Percentiles rank a stretch among this genome's conserved stretches.
Conservation (phyloP, 2,329 filamentous ascomycete genomes). For the Clarireedia hainanense region DNA sequence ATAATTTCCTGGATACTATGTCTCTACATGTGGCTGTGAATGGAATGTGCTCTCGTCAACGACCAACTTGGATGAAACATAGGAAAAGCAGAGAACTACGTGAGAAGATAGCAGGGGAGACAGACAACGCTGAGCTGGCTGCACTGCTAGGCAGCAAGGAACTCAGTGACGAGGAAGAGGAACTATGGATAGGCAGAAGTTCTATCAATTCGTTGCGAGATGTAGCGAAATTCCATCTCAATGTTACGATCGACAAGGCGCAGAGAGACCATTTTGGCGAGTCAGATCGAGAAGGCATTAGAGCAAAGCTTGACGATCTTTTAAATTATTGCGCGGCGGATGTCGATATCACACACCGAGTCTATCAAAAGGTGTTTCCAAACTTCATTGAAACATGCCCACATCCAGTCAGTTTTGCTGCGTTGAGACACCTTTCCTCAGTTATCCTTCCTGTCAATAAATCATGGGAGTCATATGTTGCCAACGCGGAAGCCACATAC, state of each 20-base stretch:
- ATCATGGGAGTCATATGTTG: constrained; percentile 79
- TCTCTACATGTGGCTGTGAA: constrained; percentile 96
- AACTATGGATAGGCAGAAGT: constrained; percentile 90
- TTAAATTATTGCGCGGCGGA: constrained; percentile 93
- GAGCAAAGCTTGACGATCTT: constrained; percentile 68
- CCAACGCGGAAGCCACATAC: constrained; percentile 80
- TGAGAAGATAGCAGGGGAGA: constrained; percentile 68
- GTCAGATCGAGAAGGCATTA: constrained; percentile 63
- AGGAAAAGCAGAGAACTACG: constrained; percentile 81
- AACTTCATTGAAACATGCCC: constrained; percentile 85
- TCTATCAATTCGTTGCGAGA: constrained; percentile 93
- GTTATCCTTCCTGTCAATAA: constrained; percentile 87
- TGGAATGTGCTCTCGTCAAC: constrained; percentile 95
- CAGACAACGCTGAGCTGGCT: constrained; percentile 62
- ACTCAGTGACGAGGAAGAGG: constrained; percentile 76
- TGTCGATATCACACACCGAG: constrained; percentile 82
- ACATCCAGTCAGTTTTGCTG: constrained; percentile 94
- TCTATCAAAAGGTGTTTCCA: constrained; percentile 91
- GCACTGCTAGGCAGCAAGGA: constrained; percentile 60
- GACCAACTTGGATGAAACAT: constrained; percentile 96
- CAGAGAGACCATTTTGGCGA: constrained; percentile 80
- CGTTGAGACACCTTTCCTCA: constrained; percentile 83
- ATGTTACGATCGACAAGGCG: constrained; percentile 85
- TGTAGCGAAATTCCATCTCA: constrained; percentile 92
- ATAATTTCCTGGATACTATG: constrained; percentile 94